Base-by-base conservation (phyloP, 164 flowering plant species). In the Vitis cinerea region DNA sequence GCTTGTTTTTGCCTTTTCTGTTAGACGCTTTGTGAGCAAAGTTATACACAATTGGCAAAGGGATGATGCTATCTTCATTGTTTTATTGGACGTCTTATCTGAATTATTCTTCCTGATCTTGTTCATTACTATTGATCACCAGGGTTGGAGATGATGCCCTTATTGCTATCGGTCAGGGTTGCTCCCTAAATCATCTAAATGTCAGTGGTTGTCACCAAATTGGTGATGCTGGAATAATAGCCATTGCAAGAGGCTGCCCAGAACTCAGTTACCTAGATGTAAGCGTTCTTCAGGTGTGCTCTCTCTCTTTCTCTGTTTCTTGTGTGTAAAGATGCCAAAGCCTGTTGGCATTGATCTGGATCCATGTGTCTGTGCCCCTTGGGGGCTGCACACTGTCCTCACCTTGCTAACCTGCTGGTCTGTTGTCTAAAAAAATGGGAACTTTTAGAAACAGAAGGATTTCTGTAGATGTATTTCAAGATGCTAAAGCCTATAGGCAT, bases 141-240 rank as follows among this genome's bases (percentile, higher is more conserved):
- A 94, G 99, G 86, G 87, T 94, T 57, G 95, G 99, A 30, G 92
- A 94, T 81, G 89, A 82, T 73, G 97, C 94, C 66, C 86, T 92
- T 63, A 78, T 87, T 78, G 88, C 99, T 63, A 75, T 94, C 63
- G 96, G 89, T 64, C 77, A 81, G 73, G 91, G 97, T 57, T 89
- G 94, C 80, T 79, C 95, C 65, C 80, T 92, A 11, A 83, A 71
- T 9, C 76, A 83, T 67, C 78, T 94, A 71, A 92, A 91, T 84
- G 93, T 94, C 52, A 90, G 97, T 82, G 99, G 97, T 57, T 92
- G 99, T 68, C 83, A 86, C 67, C 86, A 77, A 65, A 87, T 94
- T 77, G 86, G 94, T 29, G 94, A 94, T 85, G 89, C 82, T 70
- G 99, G 97, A 75, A 75, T 94, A 30, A 82, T 74, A 57, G 97